Evolutionary conservation across 768 basidiomycete species (phyloP), one percentile per base, ranked within the genome.

Genomic region (Tremella yokohamensis): DNA sequence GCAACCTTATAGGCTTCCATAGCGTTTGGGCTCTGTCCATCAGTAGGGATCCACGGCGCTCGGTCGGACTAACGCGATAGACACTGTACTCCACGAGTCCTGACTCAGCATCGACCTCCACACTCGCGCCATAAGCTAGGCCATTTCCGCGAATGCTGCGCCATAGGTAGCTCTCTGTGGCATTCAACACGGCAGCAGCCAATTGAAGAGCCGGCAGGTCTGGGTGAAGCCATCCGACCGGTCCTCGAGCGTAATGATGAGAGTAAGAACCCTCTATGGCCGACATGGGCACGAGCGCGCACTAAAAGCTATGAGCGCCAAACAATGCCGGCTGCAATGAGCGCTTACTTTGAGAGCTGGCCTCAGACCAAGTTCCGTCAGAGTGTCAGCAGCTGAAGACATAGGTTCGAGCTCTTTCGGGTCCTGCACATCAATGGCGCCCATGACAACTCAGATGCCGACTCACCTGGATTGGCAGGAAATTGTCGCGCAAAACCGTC

Each of bases 81-180:
- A 93, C 79, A 13, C 83, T 81, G 77, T 92, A 93, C 51, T 77
- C 84, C 24, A 90, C 77, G 11, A 87, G 77, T 1, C 90, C 90
- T 20, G 86, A 81, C 77, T 96, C 92, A 29, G 85, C 79, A 65
- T 93, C 90, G 29, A 85, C 73, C 0, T 81, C 81, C 29, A 87
- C 80, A 66, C 84, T 84, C 24, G 90, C 90, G n/a, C 91, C 90
- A 64, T 96, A 98, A 3, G 96, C 96, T 34, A 99, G 79, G 19
- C 96, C 96, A 56, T 90, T 87, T 7, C 96, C 96, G 40, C 96
- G 87, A 60, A 99, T 90, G 61, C 87, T 88, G 22, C 87, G 72
- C 94, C 94, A 98, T 56, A 97, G 83, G 74, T 86, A 96, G 63
- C 90, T 88, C 79, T 98, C 96, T 9, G 90, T 85, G 12, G 90